Base-by-base conservation (phyloP, 257 asterid genomes). In the Misopates orontium region DNA sequence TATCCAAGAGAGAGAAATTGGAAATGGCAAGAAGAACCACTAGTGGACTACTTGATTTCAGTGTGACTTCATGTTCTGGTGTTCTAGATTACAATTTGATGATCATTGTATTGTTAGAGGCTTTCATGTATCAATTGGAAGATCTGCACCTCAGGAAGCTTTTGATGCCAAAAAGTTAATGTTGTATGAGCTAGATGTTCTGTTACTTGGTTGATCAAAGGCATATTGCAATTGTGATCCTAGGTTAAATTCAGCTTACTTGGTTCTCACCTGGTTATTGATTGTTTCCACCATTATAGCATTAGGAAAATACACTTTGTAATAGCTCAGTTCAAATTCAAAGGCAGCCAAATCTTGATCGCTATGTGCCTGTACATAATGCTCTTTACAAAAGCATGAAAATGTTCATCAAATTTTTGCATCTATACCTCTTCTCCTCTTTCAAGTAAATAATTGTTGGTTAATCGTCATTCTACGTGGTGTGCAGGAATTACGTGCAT, bases 401-500 rank as follows among this genome's bases (percentile, higher is more conserved):
- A 55, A n/a, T 47, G 8, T 49, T 47, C 36, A n/a, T 54, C 28
- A 17, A 19, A 17, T 15, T 49, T 68, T 42, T 60, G 41, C 31
- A 63, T n/a, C 28, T 56, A 25, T 36, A 49, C 71, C 10, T 21
- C 65, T 68, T 21, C n/a, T n/a, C 23, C 61, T 22, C 25, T 56
- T 58, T 47, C 19, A 58, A 47, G 36, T 49, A 62, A 48, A 60
- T 16, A 22, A 47, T 63, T 28, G 68, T 31, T 47, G 21, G 23
- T 73, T 62, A 48, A 61, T 61, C 22, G 73, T 52, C 69, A 41
- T 40, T 47, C 21, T 49, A 71, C 64, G 70, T 75, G 67, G 65
- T 66, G 67, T 61, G 70, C 83, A 93, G 99, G 97, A 94, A 74
- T 76, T 94, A 61, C 97, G 96, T 71, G 99, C 99, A 62, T 90